Evolutionary conservation across 2,329 filamentous ascomycete genomes (phyloP).

Genomic region (Fusarium anthophilum): DNA sequence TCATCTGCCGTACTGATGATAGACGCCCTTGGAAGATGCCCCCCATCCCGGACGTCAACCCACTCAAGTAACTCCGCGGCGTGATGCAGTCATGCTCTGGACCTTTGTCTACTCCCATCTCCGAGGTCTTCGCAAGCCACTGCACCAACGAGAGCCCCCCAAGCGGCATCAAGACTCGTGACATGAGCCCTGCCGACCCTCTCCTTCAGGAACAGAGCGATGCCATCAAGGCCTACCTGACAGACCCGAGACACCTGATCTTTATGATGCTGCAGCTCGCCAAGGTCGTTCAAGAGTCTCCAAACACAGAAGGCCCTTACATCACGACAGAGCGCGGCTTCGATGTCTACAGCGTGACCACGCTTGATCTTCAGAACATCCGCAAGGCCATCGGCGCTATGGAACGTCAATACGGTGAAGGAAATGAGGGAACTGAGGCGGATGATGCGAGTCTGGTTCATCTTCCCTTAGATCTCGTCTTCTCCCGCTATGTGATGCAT

Average conservation of each 20-base stretch:
- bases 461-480: background rate
- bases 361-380: background rate
- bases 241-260: background rate
- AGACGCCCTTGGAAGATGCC: background rate
- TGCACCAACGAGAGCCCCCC: background rate
- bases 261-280: background rate
- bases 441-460: no score
- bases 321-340: background rate
- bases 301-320: background rate
- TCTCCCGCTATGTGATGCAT: background rate
- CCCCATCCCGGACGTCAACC: background rate
- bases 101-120: background rate
- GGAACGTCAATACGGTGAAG: background rate
- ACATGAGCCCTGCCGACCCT: background rate
- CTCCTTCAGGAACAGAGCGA: background rate
- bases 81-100: background rate
- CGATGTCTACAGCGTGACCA: background rate
- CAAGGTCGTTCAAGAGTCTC: background rate
- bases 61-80: background rate
- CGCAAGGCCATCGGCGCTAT: background rate
- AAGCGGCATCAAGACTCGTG: background rate
- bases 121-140: background rate
- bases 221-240: background rate
- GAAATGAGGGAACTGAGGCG: background rate
- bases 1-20: background rate